These are phyloP conservation scores for Metschnikowia henanensis DNA, from an alignment of 805 yeast species.

Conservation along the genomic window DNA sequence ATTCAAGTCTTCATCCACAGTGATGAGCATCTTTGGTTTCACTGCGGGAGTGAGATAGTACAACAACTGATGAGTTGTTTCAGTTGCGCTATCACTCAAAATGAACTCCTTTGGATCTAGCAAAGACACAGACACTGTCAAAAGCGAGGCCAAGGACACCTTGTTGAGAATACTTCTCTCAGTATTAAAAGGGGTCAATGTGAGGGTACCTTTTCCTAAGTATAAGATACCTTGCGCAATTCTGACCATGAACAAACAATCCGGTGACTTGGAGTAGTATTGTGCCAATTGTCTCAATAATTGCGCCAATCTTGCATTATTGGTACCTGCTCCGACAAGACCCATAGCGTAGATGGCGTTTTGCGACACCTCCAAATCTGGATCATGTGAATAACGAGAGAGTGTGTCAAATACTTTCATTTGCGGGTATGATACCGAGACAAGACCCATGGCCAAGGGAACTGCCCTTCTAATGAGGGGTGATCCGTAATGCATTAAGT, in stretches of 20 bases:
- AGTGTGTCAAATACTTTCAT: conserved; percentile 96
- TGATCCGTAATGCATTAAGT: conserved; percentile 96
- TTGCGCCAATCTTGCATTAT: conserved; percentile 97
- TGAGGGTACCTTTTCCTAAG: conserved; percentile 93
- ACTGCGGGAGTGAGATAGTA: conserved; percentile 86
- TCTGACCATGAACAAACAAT: conserved; percentile 88
- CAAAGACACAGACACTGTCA: conserved; percentile 81
- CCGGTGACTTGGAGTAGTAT: conserved; percentile 87
- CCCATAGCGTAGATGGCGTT: conserved; percentile 98
- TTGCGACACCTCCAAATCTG: conserved; percentile 89
- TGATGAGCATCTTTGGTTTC: conserved; percentile 89
- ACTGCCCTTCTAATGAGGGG: conserved; percentile 89
- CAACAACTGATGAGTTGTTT: conserved; percentile 69
- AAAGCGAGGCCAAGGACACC: conserved; percentile 84
- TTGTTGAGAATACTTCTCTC: conserved; percentile 87
- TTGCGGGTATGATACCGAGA: conserved; percentile 91
- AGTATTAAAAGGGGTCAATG: conserved; percentile 84
- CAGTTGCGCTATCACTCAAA: conserved; percentile 54
- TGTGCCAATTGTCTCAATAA: conserved; percentile 91
- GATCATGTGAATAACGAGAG: conserved; percentile 95
- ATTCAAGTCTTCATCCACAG: conserved; percentile 87
- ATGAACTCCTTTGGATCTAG: conserved; percentile 85
- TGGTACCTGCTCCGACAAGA: conserved; percentile 97
- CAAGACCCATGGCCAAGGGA: conserved; percentile 97
- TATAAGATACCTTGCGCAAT: conserved; percentile 94